Base-by-base conservation (phyloP, 306 rosid species). In the Malus asiatica region DNA sequence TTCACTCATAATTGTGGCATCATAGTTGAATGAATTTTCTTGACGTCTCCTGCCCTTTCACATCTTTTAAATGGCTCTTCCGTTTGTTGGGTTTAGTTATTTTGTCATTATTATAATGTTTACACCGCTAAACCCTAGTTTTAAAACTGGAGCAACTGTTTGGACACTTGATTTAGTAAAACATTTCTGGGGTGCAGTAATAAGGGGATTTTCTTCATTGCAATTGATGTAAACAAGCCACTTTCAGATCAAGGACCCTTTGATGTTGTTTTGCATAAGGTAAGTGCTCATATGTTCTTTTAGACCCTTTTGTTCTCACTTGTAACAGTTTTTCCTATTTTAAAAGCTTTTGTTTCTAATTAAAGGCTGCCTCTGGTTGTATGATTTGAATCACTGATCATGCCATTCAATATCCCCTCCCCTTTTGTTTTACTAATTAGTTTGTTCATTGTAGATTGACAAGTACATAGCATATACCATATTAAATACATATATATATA, bases 181-280 rank as follows among this genome's bases (percentile, higher is more conserved):
- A 35, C 2, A 1, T 63, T 52, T 72, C 53, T 27, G 15, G 12
- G 53, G 48, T 88, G 83, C 87, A 93, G 98, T 88, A 91, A 83
- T 77, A 91, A 91, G 81, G 98, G 98, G 57, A 89, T 93, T 60
- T 75, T 79, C n/a, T 91, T 93, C 75, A 89, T 93, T 62, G 93
- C 97, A 51, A 88, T 93, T 79, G 98, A 93, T 83, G 88, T 86
- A 42, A 86, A 73, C 68, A 82, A 84, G 77, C 84, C 96, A 14
- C 91, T 91, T 71, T 84, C 92, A 29, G 97, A 91, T 70, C 98
- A 93, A 82, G 98, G 98, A 68, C 97, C 98, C 27, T 93, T 93
- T 80, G 97, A 93, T 79, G 79, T 93, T 62, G 96, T 93, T 80
- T 73, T 93, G 86, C 98, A 93, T 64, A 93, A 93, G 98, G 98